phyloP scores from a whole-genome alignment of 2,329 filamentous ascomycete genomes.

The Fusarium sublunatum region DNA sequence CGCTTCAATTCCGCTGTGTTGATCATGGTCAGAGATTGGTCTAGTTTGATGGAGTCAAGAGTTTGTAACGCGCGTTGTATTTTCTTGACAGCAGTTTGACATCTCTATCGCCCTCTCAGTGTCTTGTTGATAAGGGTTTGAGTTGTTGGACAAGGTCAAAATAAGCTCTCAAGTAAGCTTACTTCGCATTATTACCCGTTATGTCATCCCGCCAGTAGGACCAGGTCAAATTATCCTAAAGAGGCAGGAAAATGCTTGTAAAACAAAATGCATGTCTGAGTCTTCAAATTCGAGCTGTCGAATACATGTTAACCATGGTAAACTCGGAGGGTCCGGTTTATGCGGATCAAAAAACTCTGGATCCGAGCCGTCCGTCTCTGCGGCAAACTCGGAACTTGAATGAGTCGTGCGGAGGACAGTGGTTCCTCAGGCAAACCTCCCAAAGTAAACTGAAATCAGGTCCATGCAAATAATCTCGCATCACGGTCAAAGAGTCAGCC shows the following conservation, averaged over 20 bases:
- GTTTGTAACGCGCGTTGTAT: not conserved
- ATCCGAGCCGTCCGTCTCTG: too few relatives aligned
- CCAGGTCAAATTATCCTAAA: slow-evolving; percentile 3
- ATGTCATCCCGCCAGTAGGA: slow-evolving; percentile 12
- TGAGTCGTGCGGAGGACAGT: too few relatives aligned
- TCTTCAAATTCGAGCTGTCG: too few relatives aligned
- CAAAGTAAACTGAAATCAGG: too few relatives aligned
- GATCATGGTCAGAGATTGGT: not conserved
- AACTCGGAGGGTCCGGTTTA: too few relatives aligned
- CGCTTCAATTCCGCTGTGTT: not conserved
- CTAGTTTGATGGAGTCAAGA: not conserved
- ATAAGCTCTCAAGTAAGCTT: slow-evolving; percentile 13
- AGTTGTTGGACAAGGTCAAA: not conserved
- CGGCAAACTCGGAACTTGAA: too few relatives aligned
- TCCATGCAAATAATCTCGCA: too few relatives aligned
- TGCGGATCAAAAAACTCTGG: too few relatives aligned
- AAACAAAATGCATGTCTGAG: not conserved
- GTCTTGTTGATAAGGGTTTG: not conserved
- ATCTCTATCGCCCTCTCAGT: too few relatives aligned
- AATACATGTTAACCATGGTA: too few relatives aligned
- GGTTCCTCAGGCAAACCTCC: too few relatives aligned
- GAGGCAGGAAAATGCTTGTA: not conserved
- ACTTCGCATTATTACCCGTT: slow-evolving; percentile 8
- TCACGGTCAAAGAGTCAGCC: not conserved
- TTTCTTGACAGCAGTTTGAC: too few relatives aligned